Conservation (phyloP, 306 rosid genomes). For the Notholithocarpus densiflorus region DNA sequence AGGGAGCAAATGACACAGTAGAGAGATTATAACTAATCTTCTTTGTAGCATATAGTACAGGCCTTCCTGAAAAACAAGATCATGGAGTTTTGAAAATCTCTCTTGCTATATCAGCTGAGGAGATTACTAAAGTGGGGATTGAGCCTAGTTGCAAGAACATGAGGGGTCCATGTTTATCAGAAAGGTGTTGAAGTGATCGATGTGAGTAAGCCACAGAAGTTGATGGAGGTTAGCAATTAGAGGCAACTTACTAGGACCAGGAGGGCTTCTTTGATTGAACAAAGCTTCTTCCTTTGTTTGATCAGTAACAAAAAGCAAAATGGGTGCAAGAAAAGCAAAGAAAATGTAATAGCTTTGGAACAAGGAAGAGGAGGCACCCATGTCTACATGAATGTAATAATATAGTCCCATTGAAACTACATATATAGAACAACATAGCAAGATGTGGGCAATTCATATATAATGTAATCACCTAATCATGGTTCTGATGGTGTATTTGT, state of each 20-base stretch:
- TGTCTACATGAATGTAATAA: neutral
- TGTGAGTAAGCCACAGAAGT: slow-evolving; percentile 32
- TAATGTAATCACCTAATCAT: too few relatives aligned
- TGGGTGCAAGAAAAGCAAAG: slow-evolving; percentile 7
- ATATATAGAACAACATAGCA: neutral
- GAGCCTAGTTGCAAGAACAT: slow-evolving; percentile 55
- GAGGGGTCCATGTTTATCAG: slow-evolving; percentile 36
- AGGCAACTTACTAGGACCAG: slow-evolving; percentile 44
- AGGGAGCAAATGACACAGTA: slow-evolving; percentile 27
- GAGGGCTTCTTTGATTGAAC: slow-evolving; percentile 18
- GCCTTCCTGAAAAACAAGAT: slow-evolving; percentile 38
- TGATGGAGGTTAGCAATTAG: slow-evolving; percentile 58
- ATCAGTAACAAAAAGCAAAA: neutral
- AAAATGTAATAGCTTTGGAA: neutral
- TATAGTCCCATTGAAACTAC: neutral
- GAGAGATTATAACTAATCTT: slow-evolving; percentile 21
- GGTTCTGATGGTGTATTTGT: rapidly evolving
- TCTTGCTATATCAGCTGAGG: slow-evolving; percentile 38
- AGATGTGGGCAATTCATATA: too few relatives aligned
- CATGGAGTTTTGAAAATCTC: slow-evolving; percentile 49
- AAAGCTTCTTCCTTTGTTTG: neutral
- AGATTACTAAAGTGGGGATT: slow-evolving; percentile 34
- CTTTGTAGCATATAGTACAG: slow-evolving; percentile 23
- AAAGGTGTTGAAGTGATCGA: slow-evolving; percentile 21
- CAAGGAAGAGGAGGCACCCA: neutral